Base-by-base conservation (phyloP, 306 rosid species). In the Clitoria ternatea region DNA sequence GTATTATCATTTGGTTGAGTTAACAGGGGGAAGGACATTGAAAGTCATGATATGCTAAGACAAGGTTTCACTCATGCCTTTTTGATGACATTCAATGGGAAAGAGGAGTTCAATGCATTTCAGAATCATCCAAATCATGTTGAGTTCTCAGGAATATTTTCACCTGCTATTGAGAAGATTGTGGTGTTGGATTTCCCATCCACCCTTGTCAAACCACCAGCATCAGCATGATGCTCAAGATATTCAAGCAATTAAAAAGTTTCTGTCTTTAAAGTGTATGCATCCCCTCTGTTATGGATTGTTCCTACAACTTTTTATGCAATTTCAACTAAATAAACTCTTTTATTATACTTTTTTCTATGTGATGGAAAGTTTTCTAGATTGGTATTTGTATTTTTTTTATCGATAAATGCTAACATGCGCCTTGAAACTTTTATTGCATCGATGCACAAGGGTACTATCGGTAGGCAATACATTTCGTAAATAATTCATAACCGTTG, bases 41-140 rank as follows among this genome's bases (percentile, higher is more conserved):
- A 88, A 64, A 87, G 87, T 76, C 85, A 36, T n/a, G 97, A 90
- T 3, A 49, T 82, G 84, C 88, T 93, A 4, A 84, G 85, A 49
- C 97, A 90, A 70, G 98, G 98, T 49, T 93, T 82, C 61, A 93
- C 96, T 32, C 97, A 93, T 83, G 94, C 82, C 27, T 82, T 93
- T 85, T 65, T 85, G 77, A 90, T 87, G 89, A 83, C 96, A 80
- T 93, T 93, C 78, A 49, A 84, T 57, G 87, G 79, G 52, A 93
- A 90, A 78, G 97, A 88, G 39, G 97, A 83, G 56, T 85, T 77
- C 43, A 11, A 39, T 47, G 82, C 78, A 65, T 93, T 88, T 80
- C 81, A 70, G 12, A 19, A 68, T 54, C 97, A 93, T 40, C 96
- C 93, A 10, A 82, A 75, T 49, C 98, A 90, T 80, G 66, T 79